Conservation (phyloP, 352 stramenopile species). For the Saprolegnia parasitica region DNA sequence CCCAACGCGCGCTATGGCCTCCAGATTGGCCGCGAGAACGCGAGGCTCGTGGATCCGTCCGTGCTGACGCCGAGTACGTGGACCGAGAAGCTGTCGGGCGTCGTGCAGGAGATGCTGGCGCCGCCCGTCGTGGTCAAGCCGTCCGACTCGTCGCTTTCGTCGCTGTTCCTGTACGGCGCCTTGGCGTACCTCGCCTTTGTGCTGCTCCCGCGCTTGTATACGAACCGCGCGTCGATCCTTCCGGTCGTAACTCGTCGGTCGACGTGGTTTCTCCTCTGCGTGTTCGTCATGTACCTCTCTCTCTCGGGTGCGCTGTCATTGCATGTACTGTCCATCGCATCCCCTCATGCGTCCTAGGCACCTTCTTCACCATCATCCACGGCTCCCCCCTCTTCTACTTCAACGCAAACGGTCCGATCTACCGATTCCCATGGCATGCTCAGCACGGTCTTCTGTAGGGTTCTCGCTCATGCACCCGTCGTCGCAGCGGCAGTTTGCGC, state of each 20-base stretch:
- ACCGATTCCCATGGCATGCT: not conserved
- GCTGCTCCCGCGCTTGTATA: not conserved
- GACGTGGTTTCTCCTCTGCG: slow-evolving; percentile 14
- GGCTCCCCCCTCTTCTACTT: slow-evolving; percentile 27
- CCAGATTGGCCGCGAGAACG: slow-evolving; percentile 1
- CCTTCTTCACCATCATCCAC: slow-evolving; percentile 29
- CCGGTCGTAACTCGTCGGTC: not conserved
- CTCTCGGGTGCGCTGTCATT: slow-evolving; percentile 23
- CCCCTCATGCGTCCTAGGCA: not conserved
- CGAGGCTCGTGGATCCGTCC: not conserved
- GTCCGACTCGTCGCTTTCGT: not conserved
- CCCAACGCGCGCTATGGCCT: not conserved
- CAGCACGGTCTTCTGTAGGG: not conserved
- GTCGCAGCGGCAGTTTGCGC: slow-evolving; percentile 27
- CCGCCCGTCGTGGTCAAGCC: not conserved
- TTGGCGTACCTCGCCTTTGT: not conserved
- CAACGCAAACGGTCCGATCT: not conserved
- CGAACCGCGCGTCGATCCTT: not conserved
- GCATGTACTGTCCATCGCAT: no score
- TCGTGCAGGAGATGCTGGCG: not conserved
- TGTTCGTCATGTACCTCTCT: slow-evolving; percentile 21
- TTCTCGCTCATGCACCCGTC: slow-evolving; percentile 22
- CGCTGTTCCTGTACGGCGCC: slow-evolving; percentile 1
- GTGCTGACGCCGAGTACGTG: not conserved
- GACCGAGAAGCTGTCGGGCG: not conserved